Evolutionary conservation across 352 stramenopile genomes (phyloP).

Genomic region (Globisporangium barbulae): DNA sequence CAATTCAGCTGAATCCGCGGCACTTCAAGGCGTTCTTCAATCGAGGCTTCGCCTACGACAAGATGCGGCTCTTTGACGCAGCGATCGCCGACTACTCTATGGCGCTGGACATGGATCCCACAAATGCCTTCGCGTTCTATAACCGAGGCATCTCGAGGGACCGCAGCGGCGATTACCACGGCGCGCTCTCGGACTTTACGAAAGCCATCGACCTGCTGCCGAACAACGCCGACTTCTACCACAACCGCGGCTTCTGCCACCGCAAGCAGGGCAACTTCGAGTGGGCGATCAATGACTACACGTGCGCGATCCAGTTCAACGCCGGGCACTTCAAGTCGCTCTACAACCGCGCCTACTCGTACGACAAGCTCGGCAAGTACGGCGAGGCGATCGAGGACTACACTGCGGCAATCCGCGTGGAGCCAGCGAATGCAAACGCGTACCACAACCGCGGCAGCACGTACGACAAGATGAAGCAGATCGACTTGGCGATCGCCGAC

Average conservation of each 20-base stretch:
- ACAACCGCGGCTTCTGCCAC: constrained; percentile 84
- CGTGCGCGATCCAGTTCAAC: constrained; percentile 62
- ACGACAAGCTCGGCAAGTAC: constrained; percentile 75
- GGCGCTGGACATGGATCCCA: constrained; percentile 60
- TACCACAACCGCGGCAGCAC: constrained; percentile 85
- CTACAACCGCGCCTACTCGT: constrained; percentile 87
- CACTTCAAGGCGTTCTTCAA: constrained; percentile 92
- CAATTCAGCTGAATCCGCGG: constrained; percentile 60
- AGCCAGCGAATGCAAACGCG: constrained; percentile 75
- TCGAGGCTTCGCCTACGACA: constrained; percentile 84
- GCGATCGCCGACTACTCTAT: constrained; percentile 79
- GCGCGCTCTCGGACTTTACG: constrained; percentile 83
- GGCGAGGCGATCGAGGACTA: constrained; percentile 75
- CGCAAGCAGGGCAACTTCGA: constrained; percentile 80
- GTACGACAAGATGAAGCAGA: constrained; percentile 70
- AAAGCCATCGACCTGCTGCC: constrained; percentile 72
- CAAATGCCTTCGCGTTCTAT: constrained; percentile 78
- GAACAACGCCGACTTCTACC: constrained; percentile 76
- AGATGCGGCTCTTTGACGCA: constrained; percentile 67
- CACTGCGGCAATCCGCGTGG: constrained; percentile 56
- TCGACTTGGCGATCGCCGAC: constrained; percentile 55
- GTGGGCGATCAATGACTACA: constrained; percentile 78
- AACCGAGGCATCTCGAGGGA: constrained; percentile 85
- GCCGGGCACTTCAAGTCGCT: constrained; percentile 84
- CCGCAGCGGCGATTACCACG: constrained; percentile 76